A percentile compares a stretch with the other conserved stretches of the same genome.
phyloP scores from a whole-genome alignment of 73 alveolate genomes.

The Tetrahymena thermophila region DNA sequence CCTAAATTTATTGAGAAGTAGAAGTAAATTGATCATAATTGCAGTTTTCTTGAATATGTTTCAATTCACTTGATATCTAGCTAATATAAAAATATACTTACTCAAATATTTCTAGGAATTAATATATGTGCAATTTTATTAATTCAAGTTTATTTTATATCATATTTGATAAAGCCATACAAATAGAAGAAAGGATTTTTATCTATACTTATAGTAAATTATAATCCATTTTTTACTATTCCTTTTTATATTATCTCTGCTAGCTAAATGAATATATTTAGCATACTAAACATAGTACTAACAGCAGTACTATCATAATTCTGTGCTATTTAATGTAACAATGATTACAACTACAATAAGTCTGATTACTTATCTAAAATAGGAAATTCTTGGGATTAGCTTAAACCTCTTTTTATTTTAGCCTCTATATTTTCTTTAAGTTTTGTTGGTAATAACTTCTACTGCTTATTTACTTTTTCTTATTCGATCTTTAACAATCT shows the following conservation, averaged over 20 bases:
- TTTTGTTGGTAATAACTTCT: background rate
- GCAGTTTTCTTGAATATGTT: background rate
- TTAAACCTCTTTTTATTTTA: background rate
- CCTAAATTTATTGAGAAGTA: background rate
- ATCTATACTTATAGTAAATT: background rate
- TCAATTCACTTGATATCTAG: background rate
- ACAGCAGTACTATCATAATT: background rate
- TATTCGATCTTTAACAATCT: background rate
- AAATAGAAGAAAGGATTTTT: background rate
- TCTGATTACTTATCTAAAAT: background rate
- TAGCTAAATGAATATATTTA: too few species aligned
- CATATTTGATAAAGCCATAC: background rate
- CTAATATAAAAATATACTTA: background rate
- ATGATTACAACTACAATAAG: background rate
- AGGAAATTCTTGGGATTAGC: background rate
- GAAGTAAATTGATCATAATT: background rate
- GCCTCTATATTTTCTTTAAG: background rate
- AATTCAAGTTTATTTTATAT: too few species aligned
- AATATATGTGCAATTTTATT: background rate
- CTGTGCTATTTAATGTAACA: background rate
- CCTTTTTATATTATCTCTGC: background rate
- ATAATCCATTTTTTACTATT: background rate
- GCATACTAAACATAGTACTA: background rate
- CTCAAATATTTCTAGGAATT: background rate
- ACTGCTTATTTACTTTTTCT: background rate